Conservation (phyloP, 352 stramenopile genomes). For the Globisporangium barbulae region DNA sequence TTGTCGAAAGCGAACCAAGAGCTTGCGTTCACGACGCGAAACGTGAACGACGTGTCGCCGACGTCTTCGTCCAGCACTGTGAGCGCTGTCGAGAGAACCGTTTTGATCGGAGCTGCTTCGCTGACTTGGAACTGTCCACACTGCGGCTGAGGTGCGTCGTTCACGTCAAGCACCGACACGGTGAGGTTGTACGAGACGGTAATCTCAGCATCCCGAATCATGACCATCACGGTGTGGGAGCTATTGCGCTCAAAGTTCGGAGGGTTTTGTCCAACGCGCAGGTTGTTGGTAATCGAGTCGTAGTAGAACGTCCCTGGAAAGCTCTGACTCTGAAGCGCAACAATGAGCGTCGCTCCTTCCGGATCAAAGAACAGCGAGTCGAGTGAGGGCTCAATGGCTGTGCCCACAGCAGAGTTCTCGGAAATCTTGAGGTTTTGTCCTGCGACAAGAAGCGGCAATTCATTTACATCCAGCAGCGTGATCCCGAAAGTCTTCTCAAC, state of each 20-base stretch:
- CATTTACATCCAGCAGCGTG: constrained; percentile 11
- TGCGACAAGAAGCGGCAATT: constrained; percentile 2
- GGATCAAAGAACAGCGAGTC: constrained; percentile 13
- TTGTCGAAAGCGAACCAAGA: constrained; percentile 30
- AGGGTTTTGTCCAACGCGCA: constrained; percentile 28
- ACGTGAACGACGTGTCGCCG: constrained; percentile 19
- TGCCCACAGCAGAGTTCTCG: constrained; percentile 6
- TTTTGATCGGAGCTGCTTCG: constrained; percentile 24
- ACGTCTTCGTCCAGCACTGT: constrained; percentile 27
- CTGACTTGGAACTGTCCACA: constrained; percentile 17
- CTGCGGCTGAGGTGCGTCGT: constrained; percentile 24
- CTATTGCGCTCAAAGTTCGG: constrained; percentile 36
- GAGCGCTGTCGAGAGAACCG: constrained; percentile 15
- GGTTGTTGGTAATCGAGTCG: constrained; percentile 25
- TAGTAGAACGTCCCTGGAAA: constrained; percentile 42
- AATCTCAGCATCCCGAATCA: constrained; percentile 1
- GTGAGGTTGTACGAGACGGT: constrained; percentile 12
- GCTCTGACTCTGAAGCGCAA: constrained; percentile 29
- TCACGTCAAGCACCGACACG: constrained; percentile 20
- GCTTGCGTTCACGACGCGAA: constrained; percentile 20
- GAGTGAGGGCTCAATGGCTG: neutral
- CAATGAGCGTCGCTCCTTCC: constrained; percentile 1
- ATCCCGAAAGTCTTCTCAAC: constrained; percentile 17
- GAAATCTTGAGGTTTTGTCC: neutral
- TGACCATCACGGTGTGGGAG: constrained; percentile 7